Evolutionary conservation across 1,139 yeast genomes (phyloP).

Genomic region (Debaryomyces singareniensis): DNA sequence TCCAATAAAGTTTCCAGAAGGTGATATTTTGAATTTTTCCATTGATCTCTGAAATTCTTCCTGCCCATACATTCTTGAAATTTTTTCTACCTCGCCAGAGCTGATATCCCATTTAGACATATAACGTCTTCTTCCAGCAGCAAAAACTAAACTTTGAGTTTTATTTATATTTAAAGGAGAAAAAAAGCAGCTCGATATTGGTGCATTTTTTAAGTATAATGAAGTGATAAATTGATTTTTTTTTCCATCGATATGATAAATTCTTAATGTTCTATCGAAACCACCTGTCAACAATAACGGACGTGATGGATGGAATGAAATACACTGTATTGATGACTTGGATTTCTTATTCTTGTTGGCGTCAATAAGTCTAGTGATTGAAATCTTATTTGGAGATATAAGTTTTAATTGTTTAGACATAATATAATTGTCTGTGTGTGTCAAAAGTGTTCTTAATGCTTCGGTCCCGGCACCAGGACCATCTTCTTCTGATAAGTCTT

Average conservation of each 20-base stretch:
- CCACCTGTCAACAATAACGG: constrained; percentile 89
- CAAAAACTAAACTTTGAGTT: constrained; percentile 50
- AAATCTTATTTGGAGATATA: constrained; percentile 64
- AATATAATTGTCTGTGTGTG: constrained; percentile 51
- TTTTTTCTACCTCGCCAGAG: constrained; percentile 71
- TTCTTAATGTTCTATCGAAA: constrained; percentile 78
- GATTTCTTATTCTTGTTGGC: constrained; percentile 70
- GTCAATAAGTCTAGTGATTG: constrained; percentile 76
- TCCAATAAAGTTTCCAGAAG: constrained; percentile 66
- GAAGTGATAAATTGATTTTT: constrained; percentile 76
- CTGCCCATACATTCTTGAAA: constrained; percentile 87
- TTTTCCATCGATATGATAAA: constrained; percentile 92
- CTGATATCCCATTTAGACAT: constrained; percentile 89
- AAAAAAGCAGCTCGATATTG: constrained; percentile 72
- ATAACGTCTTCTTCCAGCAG: constrained; percentile 89
- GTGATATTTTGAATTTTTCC: constrained; percentile 74
- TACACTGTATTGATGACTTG: constrained; percentile 72
- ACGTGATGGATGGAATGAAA: constrained; percentile 79
- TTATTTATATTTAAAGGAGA: constrained; percentile 38
- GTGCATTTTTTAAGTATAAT: constrained; percentile 69
- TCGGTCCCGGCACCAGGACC: constrained; percentile 43
- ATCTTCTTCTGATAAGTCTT: constrained; percentile 13
- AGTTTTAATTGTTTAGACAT: constrained; percentile 47
- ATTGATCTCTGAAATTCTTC: constrained; percentile 80
- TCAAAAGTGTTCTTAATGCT: constrained; percentile 55